Evolutionary conservation across 106 monocot species (phyloP), one percentile per base, ranked within the genome.

Genomic region (Platanthera zijinensis): DNA sequence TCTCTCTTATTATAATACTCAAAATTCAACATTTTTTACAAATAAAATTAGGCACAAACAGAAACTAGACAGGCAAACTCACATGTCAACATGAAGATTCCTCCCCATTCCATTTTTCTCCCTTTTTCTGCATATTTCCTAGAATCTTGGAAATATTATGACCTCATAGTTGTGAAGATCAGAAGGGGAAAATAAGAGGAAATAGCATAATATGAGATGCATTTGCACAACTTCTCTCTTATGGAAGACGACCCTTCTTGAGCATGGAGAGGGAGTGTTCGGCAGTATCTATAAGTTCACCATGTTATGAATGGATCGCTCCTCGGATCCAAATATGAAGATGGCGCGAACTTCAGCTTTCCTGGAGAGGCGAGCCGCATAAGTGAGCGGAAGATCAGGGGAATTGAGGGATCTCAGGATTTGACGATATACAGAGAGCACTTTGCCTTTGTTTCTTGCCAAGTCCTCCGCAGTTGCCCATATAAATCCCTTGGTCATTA

Each of bases 241-340:
- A 86, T 21, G 93, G 96, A 50, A 93, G 79, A 51, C 78, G 81
- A 3, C 90, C 93, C 76, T 84, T 74, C 39, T 87, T 84, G 47
- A 96, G 87, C 72, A 84, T 5, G 8, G 90, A 90, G 57, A 96
- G 78, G n/a, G 92, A 84, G 87, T 96, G 45, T 56, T 80, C 75
- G 45, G 90, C 90, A 7, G 90, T 75, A 77, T 90, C 84, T n/a
- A 96, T 56, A 73, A 93, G 90, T 32, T 96, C 93, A 12, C 89
- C 83, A 50, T 96, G 81, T 96, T 96, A 87, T 90, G 90, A n/a
- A 86, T 74, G n/a, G 96, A 96, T 6, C 87, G 59, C 82, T 96
- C 92, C 76, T 89, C 87, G n/a, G 87, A 74, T 22, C 82, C 90
- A 19, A 89, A 86, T 9, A 90, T 32, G 87, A 96, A 96, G 75